Conservation (phyloP, 108 stramenopile species). For the Pelagomonas calceolata region DNA sequence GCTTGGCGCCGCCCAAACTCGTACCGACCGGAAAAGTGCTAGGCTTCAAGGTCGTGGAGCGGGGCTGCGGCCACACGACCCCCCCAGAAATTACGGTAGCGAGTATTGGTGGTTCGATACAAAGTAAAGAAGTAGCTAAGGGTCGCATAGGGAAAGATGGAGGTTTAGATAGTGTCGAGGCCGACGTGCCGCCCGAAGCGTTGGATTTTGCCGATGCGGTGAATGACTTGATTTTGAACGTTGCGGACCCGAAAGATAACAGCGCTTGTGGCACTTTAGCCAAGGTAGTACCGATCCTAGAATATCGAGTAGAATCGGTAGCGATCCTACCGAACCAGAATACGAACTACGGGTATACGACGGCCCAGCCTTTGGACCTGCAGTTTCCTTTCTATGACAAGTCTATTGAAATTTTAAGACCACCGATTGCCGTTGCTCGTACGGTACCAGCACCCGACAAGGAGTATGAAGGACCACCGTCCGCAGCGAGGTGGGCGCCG, state of each 20-base stretch:
- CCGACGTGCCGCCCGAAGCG: too few species aligned
- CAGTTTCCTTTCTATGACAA: background rate
- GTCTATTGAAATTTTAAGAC: too few species aligned
- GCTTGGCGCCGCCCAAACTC: too few species aligned
- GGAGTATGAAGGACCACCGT: background rate
- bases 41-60: too few species aligned
- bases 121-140: background rate
- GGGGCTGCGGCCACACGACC: background rate
- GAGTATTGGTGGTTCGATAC: background rate
- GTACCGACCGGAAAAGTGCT: too few species aligned
- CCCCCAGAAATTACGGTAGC: background rate
- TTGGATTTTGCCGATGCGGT: too few species aligned
- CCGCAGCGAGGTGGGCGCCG: background rate
- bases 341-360: background rate
- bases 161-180: background rate
- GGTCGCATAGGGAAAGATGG: constrained; percentile 7
- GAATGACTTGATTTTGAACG: background rate
- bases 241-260: background rate
- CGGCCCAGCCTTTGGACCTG: background rate
- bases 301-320: background rate
- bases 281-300: background rate
- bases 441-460: too few species aligned
- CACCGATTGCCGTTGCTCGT: too few species aligned
- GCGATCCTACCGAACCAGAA: background rate
- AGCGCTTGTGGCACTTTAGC: background rate